These are phyloP conservation scores for Amanita phalloides DNA, from an alignment of 768 basidiomycete genomes.

Conservation along the genomic window DNA sequence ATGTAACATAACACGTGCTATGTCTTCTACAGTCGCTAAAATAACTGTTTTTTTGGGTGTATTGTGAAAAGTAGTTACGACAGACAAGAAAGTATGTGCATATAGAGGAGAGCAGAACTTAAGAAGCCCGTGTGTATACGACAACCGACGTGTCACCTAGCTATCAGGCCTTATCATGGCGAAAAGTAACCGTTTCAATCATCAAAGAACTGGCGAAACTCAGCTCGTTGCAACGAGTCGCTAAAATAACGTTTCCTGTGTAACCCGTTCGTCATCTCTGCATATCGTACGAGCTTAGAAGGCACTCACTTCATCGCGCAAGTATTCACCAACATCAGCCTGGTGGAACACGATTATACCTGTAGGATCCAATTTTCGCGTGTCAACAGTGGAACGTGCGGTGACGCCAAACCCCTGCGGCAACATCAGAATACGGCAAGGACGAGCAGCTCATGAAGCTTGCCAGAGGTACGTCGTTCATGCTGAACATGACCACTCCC, in stretches of 20 bases:
- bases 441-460: constrained; percentile 12
- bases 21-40: constrained; percentile 26
- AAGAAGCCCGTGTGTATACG: too few relatives aligned
- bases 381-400: constrained; percentile 90
- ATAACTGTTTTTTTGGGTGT: too few relatives aligned
- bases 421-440: constrained; percentile 2
- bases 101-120: too few relatives aligned
- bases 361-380: constrained; percentile 93
- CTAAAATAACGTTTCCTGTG: constrained; percentile 73
- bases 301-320: constrained; percentile 79
- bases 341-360: constrained; percentile 98
- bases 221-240: too few relatives aligned
- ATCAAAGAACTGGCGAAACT: too few relatives aligned
- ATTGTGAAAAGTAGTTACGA: too few relatives aligned
- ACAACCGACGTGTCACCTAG: too few relatives aligned
- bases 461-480: constrained; percentile 91
- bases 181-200: too few relatives aligned
- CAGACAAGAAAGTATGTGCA: too few relatives aligned
- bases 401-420: constrained; percentile 94
- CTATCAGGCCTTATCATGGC: too few relatives aligned
- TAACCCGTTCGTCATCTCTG: background rate
- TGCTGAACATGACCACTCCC: constrained; percentile 93
- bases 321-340: constrained; percentile 96
- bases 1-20: constrained; percentile 5
- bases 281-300: background rate